These are phyloP conservation scores for Puccinia horiana DNA, from an alignment of 1,284 basidiomycete genomes.

Conservation along the genomic window DNA sequence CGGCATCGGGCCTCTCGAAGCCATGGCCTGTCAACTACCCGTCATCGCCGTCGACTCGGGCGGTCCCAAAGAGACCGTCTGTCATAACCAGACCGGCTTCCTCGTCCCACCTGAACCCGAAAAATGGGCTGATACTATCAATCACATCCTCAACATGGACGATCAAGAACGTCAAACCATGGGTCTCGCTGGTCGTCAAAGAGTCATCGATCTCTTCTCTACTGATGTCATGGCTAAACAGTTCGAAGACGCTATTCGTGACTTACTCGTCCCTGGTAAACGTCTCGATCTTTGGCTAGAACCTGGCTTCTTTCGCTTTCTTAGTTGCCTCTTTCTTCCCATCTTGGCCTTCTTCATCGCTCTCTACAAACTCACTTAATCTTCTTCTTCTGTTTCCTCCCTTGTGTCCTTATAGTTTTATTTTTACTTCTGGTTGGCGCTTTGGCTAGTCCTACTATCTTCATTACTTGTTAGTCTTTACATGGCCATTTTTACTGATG, in stretches of 20 bases:
- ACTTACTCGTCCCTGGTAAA: background rate
- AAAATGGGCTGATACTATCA: conserved; percentile 71
- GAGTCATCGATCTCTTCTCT: conserved; percentile 67
- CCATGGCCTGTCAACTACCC: conserved; percentile 86
- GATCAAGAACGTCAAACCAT: conserved; percentile 63
- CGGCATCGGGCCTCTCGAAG: conserved; percentile 93
- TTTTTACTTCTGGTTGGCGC: no score
- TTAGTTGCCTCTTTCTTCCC: background rate
- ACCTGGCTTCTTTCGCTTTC: background rate
- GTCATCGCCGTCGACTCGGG: conserved; percentile 86
- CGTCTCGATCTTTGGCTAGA: background rate
- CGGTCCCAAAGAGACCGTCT: conserved; percentile 85
- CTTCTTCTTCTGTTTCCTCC: no score
- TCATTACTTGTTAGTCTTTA: no score
- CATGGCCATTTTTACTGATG: no score
- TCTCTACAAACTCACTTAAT: no score
- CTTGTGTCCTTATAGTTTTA: no score
- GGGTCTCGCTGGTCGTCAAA: conserved; percentile 64
- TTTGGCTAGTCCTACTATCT: no score
- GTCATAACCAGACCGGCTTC: conserved; percentile 62
- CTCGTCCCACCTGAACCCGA: conserved; percentile 67
- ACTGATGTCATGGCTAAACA: conserved; percentile 69
- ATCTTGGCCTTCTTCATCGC: background rate
- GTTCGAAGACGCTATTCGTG: conserved; percentile 63
- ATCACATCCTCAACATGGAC: conserved; percentile 66